Percentiles rank a stretch among this genome's conserved stretches.
phyloP scores from a whole-genome alignment of 257 asterid genomes.

The Solanum etuberosum region DNA sequence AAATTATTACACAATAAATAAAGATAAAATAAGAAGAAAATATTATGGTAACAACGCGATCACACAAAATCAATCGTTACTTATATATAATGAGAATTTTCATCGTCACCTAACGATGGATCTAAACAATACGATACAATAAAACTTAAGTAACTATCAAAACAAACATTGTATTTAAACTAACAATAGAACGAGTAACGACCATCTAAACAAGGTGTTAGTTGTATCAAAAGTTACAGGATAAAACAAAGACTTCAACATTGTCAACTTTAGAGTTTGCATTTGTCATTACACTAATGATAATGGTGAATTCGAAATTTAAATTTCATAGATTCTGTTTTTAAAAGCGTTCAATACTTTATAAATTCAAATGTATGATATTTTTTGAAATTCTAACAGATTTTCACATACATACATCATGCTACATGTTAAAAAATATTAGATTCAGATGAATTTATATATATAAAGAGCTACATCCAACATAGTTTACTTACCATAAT shows the following conservation, averaged over 20 bases:
- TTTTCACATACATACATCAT: not conserved
- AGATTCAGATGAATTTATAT: not conserved
- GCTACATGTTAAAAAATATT: not conserved
- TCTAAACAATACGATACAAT: no score
- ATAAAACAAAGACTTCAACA: not conserved
- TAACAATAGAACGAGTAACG: no score
- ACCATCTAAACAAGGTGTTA: not conserved
- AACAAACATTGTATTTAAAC: no score
- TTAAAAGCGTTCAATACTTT: not conserved
- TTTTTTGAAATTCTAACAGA: not conserved
- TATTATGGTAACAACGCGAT: no score
- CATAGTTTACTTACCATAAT: not conserved
- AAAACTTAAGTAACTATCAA: no score
- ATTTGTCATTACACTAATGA: not conserved
- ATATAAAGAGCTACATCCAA: not conserved
- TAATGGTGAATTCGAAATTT: not conserved
- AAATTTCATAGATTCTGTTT: not conserved
- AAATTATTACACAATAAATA: no score
- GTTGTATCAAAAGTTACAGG: not conserved
- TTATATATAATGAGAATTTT: no score
- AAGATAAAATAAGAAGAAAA: no score
- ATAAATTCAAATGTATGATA: not conserved
- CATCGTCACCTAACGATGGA: no score
- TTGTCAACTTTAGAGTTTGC: not conserved
- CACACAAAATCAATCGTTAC: no score